phyloP scores from a whole-genome alignment of 805 yeast species.

The Metschnikowia aberdeeniae region DNA sequence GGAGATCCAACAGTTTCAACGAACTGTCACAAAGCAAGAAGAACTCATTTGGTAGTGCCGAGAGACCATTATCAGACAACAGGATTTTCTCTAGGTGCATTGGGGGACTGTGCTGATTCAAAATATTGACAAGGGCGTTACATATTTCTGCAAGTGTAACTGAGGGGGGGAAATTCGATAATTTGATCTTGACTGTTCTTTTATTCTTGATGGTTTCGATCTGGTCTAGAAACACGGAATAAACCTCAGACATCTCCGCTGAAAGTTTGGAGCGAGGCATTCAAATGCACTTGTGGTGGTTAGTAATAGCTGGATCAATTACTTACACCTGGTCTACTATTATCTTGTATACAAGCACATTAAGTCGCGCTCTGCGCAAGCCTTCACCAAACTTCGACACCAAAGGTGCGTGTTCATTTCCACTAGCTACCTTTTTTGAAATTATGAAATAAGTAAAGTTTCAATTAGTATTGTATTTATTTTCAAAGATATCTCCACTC shows the following conservation, averaged over 20 bases:
- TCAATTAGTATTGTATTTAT: background rate
- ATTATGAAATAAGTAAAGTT: background rate
- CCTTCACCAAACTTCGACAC: background rate
- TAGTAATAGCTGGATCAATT: background rate
- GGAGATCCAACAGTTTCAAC: slow-evolving; percentile 56
- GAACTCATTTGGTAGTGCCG: slow-evolving; percentile 12
- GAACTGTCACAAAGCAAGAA: slow-evolving; percentile 9
- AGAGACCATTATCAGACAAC: slow-evolving; percentile 8
- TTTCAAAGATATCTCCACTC: background rate
- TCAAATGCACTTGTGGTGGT: background rate
- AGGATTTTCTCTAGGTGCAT: slow-evolving; percentile 12
- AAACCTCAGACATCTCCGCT: slow-evolving; percentile 1
- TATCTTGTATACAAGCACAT: background rate
- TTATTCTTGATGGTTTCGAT: slow-evolving; percentile 10
- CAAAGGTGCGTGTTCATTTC: background rate
- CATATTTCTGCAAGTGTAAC: slow-evolving; percentile 9
- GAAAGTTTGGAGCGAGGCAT: slow-evolving; percentile 4
- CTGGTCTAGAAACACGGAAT: slow-evolving; percentile 7
- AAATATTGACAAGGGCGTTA: slow-evolving; percentile 10
- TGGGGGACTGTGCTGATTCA: slow-evolving; percentile 7
- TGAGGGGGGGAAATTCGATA: slow-evolving; percentile 11
- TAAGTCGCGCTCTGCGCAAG: slow-evolving; percentile 1
- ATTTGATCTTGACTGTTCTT: slow-evolving; percentile 13
- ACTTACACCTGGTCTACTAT: background rate
- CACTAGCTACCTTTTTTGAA: too few relatives aligned